Conservation (phyloP, 441 rosid species). For the Eruca vesicaria region DNA sequence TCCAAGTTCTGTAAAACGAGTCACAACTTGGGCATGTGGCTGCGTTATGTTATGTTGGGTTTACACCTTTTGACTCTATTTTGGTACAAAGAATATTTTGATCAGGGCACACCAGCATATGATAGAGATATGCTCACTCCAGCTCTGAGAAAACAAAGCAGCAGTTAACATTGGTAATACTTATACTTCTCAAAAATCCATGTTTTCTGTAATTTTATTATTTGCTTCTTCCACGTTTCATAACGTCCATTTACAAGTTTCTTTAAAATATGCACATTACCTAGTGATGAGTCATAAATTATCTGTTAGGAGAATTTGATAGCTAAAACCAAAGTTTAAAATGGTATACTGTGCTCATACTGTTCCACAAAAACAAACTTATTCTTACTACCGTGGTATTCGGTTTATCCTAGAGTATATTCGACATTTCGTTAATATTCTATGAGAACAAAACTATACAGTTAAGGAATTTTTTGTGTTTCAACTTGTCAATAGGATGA, state of each 20-base stretch:
- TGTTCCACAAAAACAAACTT: not conserved
- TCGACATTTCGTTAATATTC: not conserved
- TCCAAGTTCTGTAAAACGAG: not conserved
- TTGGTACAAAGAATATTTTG: not conserved
- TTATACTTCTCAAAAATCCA: not conserved
- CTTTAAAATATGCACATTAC: not conserved
- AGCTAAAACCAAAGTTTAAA: not conserved
- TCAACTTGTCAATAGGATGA: too few relatives aligned
- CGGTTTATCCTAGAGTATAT: too few relatives aligned
- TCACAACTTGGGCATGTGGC: not conserved
- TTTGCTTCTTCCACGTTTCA: not conserved
- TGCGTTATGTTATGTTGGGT: not conserved
- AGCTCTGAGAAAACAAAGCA: constrained; percentile 49
- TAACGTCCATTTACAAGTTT: not conserved
- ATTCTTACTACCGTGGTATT: not conserved
- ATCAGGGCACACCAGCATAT: constrained; percentile 88
- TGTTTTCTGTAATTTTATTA: too few relatives aligned
- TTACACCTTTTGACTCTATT: not conserved
- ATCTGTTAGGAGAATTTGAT: not conserved
- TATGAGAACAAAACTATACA: not conserved
- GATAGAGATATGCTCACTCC: constrained; percentile 76
- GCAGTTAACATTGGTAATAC: not conserved
- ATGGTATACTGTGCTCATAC: not conserved
- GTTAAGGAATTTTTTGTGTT: not conserved
- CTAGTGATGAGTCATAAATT: not conserved